Evolutionary conservation across 106 monocot genomes (phyloP).

Genomic region (Acorus calamus): DNA sequence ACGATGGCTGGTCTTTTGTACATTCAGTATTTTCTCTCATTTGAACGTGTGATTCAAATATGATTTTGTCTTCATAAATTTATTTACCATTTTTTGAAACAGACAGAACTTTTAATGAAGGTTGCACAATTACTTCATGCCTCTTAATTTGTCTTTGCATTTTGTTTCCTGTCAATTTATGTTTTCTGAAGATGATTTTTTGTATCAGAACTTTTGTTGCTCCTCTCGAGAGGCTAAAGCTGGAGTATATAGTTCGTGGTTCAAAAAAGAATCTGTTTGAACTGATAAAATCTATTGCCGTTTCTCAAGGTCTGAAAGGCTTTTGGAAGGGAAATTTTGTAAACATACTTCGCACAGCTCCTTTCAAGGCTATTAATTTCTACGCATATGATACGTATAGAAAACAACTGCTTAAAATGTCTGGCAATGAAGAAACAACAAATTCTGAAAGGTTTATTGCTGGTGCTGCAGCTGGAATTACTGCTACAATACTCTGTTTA

Average conservation of each 20-base stretch:
- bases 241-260: slow-evolving; percentile 94
- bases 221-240: slow-evolving; percentile 90
- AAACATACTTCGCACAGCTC: slow-evolving; percentile 97
- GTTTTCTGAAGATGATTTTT: neutral
- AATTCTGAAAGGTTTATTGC: slow-evolving; percentile 85
- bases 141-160: neutral
- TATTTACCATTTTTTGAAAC: too few relatives aligned
- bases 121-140: too few relatives aligned
- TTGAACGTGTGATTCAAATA: too few relatives aligned
- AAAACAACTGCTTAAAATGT: slow-evolving; percentile 60
- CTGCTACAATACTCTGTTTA: slow-evolving; percentile 83
- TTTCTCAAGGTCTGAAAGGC: slow-evolving; percentile 75
- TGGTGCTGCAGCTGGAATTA: slow-evolving; percentile 88
- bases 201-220: slow-evolving; percentile 82
- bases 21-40: too few relatives aligned
- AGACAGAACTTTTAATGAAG: too few relatives aligned
- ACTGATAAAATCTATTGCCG: slow-evolving; percentile 56
- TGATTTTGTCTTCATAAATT: too few relatives aligned
- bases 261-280: slow-evolving; percentile 55
- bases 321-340: slow-evolving; percentile 99
- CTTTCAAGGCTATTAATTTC: slow-evolving; percentile 96
- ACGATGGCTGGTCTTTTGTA: too few relatives aligned
- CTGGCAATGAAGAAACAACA: slow-evolving; percentile 86
- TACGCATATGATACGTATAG: slow-evolving; percentile 94
- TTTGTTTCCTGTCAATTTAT: neutral